Conservation (phyloP, 345 rosid genomes). For the Jatropha curcas region DNA sequence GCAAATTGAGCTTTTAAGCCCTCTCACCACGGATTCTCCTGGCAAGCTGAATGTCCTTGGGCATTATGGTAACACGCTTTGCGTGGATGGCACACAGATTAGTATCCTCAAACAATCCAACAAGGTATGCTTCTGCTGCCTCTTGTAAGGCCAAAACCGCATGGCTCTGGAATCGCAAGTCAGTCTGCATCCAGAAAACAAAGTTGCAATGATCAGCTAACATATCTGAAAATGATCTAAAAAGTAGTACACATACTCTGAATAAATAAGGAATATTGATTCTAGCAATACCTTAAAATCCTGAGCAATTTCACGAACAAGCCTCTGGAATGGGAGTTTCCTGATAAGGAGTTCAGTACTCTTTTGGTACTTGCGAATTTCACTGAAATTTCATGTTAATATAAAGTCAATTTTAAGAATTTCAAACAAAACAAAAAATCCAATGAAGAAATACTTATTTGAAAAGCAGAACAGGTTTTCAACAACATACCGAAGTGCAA, state of each 20-base stretch:
- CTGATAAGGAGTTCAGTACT: conserved; percentile 29
- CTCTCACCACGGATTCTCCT: conserved; percentile 27
- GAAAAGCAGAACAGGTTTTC: neutral
- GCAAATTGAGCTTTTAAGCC: conserved; percentile 8
- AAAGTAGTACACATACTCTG: neutral
- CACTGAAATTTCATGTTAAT: conserved; percentile 4
- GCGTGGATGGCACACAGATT: conserved; percentile 28
- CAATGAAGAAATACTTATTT: neutral
- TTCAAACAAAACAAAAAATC: neutral
- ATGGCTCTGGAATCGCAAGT: conserved; percentile 29
- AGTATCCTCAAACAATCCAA: conserved; percentile 27
- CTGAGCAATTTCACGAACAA: conserved; percentile 35
- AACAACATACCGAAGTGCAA: conserved; percentile 26
- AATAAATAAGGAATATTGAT: neutral
- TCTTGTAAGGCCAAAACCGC: conserved; percentile 25
- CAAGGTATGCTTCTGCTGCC: conserved; percentile 29
- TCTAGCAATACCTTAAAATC: conserved; percentile 23
- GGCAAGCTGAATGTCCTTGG: conserved; percentile 23
- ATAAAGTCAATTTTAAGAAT: neutral
- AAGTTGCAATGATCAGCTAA: neutral
- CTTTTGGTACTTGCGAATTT: conserved; percentile 30
- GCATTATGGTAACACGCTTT: conserved; percentile 25
- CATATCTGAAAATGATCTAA: neutral
- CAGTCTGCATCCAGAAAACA: conserved; percentile 15
- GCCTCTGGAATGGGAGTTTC: conserved; percentile 31